A percentile compares a stretch with the other conserved stretches of the same genome.
phyloP scores from a whole-genome alignment of 2,329 filamentous ascomycete species.

The Hymenoscyphus salicellus region DNA sequence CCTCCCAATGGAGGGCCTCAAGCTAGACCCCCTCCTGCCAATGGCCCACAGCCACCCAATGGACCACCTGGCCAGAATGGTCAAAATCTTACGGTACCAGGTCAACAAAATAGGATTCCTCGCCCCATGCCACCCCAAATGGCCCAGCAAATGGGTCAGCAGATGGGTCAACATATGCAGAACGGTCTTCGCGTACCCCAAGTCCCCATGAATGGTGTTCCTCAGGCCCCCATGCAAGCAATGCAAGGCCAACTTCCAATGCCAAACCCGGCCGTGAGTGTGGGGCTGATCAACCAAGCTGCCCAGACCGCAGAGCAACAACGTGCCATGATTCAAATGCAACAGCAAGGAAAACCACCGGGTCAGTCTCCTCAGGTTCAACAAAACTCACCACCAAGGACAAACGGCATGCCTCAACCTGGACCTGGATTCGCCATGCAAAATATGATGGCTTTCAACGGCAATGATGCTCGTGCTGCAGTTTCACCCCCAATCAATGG shows the following conservation, averaged over 20 bases:
- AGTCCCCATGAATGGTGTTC: constrained; percentile 60
- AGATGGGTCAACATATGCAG: constrained; percentile 33
- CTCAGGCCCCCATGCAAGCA: constrained; percentile 66
- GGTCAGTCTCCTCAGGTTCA: constrained; percentile 29
- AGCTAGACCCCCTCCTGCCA: constrained; percentile 16
- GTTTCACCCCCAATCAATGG: constrained; percentile 34
- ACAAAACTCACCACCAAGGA: constrained; percentile 42
- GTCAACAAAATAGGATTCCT: constrained; percentile 32
- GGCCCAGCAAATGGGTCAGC: constrained; percentile 28
- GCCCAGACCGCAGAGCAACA: constrained; percentile 66
- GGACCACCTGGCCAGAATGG: constrained; percentile 21
- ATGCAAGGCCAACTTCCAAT: constrained; percentile 57
- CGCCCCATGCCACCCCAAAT: constrained; percentile 32
- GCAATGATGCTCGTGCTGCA: constrained; percentile 44
- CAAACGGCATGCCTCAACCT: constrained; percentile 31
- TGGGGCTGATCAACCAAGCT: constrained; percentile 59
- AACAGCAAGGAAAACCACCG: constrained; percentile 32
- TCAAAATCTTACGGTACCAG: constrained; percentile 31
- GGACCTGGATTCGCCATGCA: constrained; percentile 32
- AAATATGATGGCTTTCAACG: constrained; percentile 50
- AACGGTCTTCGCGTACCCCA: constrained; percentile 38
- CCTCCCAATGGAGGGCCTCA: constrained; percentile 12
- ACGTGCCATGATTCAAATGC: constrained; percentile 45
- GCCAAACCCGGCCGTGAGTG: constrained; percentile 47
- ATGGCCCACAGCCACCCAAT: constrained; percentile 24